phyloP scores from a whole-genome alignment of 768 basidiomycete species.

The Tulasnella sp. region DNA sequence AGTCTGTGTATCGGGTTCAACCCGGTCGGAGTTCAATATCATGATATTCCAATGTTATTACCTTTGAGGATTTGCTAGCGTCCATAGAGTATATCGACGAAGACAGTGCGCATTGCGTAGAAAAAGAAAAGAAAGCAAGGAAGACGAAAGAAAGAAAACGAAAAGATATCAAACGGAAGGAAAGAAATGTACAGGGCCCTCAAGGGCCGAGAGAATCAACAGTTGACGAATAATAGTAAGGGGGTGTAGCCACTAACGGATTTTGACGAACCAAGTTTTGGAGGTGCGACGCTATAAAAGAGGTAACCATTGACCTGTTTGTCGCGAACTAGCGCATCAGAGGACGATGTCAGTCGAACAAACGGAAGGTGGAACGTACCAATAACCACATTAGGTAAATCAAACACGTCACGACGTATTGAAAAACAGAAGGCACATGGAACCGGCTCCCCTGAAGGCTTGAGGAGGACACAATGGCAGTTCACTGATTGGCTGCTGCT shows the following conservation, averaged over 20 bases:
- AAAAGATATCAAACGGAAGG: neutral
- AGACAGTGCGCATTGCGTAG: neutral
- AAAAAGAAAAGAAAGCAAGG: neutral
- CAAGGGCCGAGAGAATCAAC: neutral
- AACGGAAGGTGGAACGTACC: constrained; percentile 45
- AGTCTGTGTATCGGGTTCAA: neutral
- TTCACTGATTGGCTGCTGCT: constrained; percentile 95
- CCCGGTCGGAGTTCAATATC: neutral
- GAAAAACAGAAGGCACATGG: constrained; percentile 95
- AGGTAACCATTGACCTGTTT: constrained; percentile 80
- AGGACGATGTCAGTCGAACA: neutral
- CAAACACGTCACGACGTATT: constrained; percentile 87
- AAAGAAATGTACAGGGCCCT: neutral
- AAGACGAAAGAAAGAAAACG: constrained; percentile 1
- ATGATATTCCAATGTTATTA: constrained; percentile 10
- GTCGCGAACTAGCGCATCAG: neutral
- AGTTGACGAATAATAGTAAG: constrained; percentile 16
- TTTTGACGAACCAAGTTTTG: neutral
- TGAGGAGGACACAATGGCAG: constrained; percentile 84
- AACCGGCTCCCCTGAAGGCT: constrained; percentile 76
- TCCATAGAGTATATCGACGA: constrained; percentile 10
- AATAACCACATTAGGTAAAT: constrained; percentile 83
- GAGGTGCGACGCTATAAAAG: constrained; percentile 36
- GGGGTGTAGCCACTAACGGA: neutral
- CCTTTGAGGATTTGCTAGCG: neutral